Base-by-base conservation (phyloP, 1,284 basidiomycete genomes). In the Malassezia psittaci region DNA sequence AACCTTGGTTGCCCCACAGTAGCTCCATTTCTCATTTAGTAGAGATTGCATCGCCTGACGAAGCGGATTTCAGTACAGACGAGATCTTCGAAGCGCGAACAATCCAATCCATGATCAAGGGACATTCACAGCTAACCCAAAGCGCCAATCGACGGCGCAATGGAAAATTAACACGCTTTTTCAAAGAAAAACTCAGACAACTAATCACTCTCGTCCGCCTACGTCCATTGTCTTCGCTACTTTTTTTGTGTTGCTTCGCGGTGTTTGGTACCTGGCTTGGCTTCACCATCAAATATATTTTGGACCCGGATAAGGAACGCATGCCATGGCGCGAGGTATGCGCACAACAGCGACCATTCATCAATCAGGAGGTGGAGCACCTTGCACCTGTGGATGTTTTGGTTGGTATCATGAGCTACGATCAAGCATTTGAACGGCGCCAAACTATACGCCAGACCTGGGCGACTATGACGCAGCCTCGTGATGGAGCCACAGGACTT, bases 281-380 rank as follows among this genome's bases (percentile, higher is more conserved):
- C 3, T 24, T 39, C 16, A 32, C 38, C 10, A 41, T 41, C 48
- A 49, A 49, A 33, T 49, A 49, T 15, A 39, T 49, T 3, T 19
- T 49, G n/a, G 91, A 96, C 73, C 89, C 90, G 43, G 93, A 98
- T 80, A 96, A 96, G 76, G 85, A 87, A 54, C 85, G 89, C 13
- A 77, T 93, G 32, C 90, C 91, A 41, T 98, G 90, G 90, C 83
- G 90, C 62, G 83, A 85, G 24, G 93, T 93, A 75, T 96, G 93
- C 76, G 81, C 85, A 50, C 77, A 83, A 59, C 75, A 77, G 54
- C 69, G 70, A 0, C 57, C 71, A 3, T 78, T 78, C 57, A 75
- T 76, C 5, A 76, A 78, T 64, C 65, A 67, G 2, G 69, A 75
- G 24, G 76, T 76, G 32, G 86, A 90, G 59, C 74, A 79, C 0